Evolutionary conservation across 208 protist species (phyloP).

Genomic region (Endotrypanum monterogeii): DNA sequence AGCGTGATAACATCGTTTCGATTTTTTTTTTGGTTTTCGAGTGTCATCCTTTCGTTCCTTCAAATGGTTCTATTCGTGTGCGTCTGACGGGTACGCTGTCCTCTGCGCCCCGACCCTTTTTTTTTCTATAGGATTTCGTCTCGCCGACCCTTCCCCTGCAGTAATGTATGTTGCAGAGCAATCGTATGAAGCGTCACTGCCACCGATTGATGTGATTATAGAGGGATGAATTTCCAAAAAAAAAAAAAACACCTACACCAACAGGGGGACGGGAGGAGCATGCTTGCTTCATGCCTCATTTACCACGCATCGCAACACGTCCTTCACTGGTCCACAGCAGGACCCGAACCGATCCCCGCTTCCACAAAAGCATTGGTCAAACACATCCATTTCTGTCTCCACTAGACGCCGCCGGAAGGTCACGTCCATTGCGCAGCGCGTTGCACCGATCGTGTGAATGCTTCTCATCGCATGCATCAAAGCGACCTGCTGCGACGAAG

Average conservation of each 20-base stretch:
- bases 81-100: background rate
- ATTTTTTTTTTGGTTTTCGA: no score
- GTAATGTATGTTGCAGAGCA: no score
- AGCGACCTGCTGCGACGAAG: constrained; percentile 15
- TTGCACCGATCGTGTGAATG: constrained; percentile 43
- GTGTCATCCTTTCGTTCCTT: no score
- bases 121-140: no score
- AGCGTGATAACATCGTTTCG: no score
- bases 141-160: no score
- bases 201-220: no score
- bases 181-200: no score
- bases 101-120: background rate
- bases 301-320: constrained; percentile 23
- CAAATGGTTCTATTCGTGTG: no score
- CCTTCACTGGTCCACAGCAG: constrained; percentile 51
- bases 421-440: constrained; percentile 50
- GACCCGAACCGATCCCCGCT: constrained; percentile 44
- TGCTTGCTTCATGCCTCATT: background rate
- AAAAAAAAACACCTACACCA: no score
- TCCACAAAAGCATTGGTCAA: constrained; percentile 40
- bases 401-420: constrained; percentile 36
- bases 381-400: constrained; percentile 10
- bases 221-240: no score
- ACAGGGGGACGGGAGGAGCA: background rate
- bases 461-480: constrained; percentile 33